Percentiles rank a stretch among this genome's conserved stretches.
phyloP scores from a whole-genome alignment of 164 flowering plant genomes.

The Aristolochia contorta region DNA sequence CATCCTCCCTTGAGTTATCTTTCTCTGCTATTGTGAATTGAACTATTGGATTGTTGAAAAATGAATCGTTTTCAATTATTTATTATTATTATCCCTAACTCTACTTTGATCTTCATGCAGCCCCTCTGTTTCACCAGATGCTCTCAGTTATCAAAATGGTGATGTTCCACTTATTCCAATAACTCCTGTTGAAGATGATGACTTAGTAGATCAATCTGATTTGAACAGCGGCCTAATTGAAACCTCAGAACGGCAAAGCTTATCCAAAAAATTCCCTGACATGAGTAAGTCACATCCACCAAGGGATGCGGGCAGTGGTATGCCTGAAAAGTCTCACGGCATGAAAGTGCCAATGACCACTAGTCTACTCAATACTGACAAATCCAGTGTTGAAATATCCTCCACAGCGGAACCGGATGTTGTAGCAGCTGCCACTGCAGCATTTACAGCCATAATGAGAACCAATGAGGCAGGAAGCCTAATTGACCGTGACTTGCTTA shows the following conservation, averaged over 20 bases:
- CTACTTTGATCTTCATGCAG: slow-evolving; percentile 26
- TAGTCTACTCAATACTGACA: background rate
- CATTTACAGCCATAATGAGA: slow-evolving; percentile 42
- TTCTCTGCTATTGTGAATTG: no score
- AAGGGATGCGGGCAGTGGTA: background rate
- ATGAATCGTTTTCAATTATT: background rate
- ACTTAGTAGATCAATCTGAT: slow-evolving; percentile 29
- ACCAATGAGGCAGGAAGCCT: slow-evolving; percentile 50
- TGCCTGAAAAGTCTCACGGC: no score
- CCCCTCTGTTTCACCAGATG: slow-evolving; percentile 38
- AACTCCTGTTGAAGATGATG: slow-evolving; percentile 85
- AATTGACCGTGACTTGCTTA: slow-evolving; percentile 70
- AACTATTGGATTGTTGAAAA: background rate
- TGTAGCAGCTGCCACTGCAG: slow-evolving; percentile 63
- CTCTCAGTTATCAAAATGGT: slow-evolving; percentile 16
- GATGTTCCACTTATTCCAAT: slow-evolving; percentile 53
- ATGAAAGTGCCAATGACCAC: no score
- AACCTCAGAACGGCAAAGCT: slow-evolving; percentile 16
- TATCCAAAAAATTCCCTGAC: slow-evolving; percentile 10
- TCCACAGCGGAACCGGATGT: slow-evolving; percentile 41
- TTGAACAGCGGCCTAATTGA: slow-evolving; percentile 2
- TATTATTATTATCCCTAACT: background rate
- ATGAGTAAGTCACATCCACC: slow-evolving; percentile 5
- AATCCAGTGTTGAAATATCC: slow-evolving; percentile 8
- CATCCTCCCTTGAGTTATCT: background rate